Conservation (phyloP, 179 eudicot genomes). For the Patellifolia procumbens region DNA sequence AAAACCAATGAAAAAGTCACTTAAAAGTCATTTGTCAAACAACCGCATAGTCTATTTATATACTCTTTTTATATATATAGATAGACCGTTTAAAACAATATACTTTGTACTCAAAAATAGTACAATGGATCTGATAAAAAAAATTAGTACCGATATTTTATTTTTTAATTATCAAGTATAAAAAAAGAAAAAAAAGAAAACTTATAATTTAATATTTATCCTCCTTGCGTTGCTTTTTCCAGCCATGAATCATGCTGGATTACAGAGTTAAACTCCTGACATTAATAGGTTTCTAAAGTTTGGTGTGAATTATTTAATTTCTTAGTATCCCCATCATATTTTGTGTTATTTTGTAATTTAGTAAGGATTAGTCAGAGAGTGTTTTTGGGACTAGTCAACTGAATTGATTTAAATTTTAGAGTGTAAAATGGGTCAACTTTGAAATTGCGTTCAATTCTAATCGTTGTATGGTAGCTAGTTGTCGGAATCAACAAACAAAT, state of each 20-base stretch:
- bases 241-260: constrained; percentile 19
- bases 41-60: too few relatives aligned
- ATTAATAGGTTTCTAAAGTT: neutral
- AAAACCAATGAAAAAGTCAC: too few relatives aligned
- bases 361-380: too few relatives aligned
- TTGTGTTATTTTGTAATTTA: too few relatives aligned
- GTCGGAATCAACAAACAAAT: constrained; percentile 1
- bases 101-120: too few relatives aligned
- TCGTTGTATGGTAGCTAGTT: constrained; percentile 16
- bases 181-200: neutral
- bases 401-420: neutral
- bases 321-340: too few relatives aligned
- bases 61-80: too few relatives aligned
- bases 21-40: too few relatives aligned
- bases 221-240: constrained; percentile 14
- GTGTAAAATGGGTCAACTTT: constrained; percentile 22
- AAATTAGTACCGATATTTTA: too few relatives aligned
- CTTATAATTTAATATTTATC: neutral
- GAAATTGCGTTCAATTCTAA: neutral
- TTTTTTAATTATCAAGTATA: too few relatives aligned
- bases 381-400: constrained; percentile 20
- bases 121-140: too few relatives aligned
- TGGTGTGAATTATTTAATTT: neutral
- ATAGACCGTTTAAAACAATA: too few relatives aligned
- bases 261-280: neutral